phyloP scores from a whole-genome alignment of 148 eudicot species.

The Selenicereus undatus region DNA sequence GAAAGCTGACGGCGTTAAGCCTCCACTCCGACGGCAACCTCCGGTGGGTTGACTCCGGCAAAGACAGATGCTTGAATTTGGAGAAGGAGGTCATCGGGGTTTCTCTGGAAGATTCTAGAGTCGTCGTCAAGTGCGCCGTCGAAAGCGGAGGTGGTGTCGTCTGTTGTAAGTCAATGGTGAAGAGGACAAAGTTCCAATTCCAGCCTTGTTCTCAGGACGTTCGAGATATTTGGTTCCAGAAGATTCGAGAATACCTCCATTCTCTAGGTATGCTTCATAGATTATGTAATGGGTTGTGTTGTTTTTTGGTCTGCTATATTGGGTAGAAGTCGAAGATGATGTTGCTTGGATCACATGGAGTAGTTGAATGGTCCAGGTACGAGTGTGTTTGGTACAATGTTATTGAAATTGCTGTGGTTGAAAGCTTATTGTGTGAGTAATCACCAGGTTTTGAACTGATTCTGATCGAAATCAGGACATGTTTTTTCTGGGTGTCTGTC shows the following conservation, averaged over 20 bases:
- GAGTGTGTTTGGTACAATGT: neutral
- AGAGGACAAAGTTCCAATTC: constrained; percentile 46
- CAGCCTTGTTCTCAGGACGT: constrained; percentile 37
- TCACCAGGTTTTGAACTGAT: neutral
- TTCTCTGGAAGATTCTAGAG: constrained; percentile 43
- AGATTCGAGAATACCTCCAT: constrained; percentile 46
- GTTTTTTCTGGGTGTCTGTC: neutral
- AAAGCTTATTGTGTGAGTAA: neutral
- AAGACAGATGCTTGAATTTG: constrained; percentile 32
- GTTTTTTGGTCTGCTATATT: neutral
- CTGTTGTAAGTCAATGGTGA: constrained; percentile 33
- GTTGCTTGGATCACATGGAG: neutral
- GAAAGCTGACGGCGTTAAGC: constrained; percentile 30
- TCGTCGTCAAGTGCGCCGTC: constrained; percentile 45
- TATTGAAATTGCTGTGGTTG: neutral
- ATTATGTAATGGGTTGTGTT: neutral
- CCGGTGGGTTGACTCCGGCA: constrained; percentile 48
- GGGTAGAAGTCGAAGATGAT: neutral
- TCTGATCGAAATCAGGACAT: neutral
- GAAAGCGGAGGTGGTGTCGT: constrained; percentile 26
- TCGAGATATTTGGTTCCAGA: constrained; percentile 37
- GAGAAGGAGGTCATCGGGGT: constrained; percentile 74
- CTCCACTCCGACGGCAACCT: constrained; percentile 51
- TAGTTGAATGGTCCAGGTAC: neutral
- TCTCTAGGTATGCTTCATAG: constrained; percentile 49